Base-by-base conservation (phyloP, 495 filamentous ascomycete genomes). In the Aspergillus coremiiformis region DNA sequence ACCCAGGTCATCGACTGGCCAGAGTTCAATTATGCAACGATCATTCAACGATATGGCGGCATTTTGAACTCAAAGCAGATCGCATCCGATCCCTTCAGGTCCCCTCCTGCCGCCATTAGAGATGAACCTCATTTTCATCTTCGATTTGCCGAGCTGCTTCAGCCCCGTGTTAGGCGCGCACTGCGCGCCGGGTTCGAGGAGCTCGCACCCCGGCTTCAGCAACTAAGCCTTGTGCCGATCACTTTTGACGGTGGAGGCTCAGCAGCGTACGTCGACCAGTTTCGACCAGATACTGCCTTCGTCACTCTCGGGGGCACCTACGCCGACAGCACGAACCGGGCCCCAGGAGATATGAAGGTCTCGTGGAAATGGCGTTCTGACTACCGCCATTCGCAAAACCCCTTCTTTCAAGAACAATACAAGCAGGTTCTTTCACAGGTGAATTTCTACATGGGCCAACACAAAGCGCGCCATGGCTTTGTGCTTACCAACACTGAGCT, bases 301-400 rank as follows among this genome's bases (percentile, higher is more conserved):
- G 29, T 44, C 9, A 39, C 21, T 9, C 12, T 54, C 14, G 47
- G 51, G 8, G 47, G 24, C 0, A 48, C 9, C 43, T 48, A 24
- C 42, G 23, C 47, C 27, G 9, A 20, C 7, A 42, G 42, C 24
- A 15, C 44, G 5, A 62, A 58, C 17, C 44, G 52, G 21, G 52
- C 46, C 4, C 60, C 56, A 8, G 54, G 60, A 10, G 56, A 57
- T 9, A 17, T 59, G 32, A 59, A 57, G 39, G 48, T 57, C 5
- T 63, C 60, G 0, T 57, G 46, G 51, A 59, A 63, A 22, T 63
- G 54, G 54, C 17, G 15, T 22, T 50, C 32, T n/a, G 32, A 15
- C 6, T 44, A 30, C 14, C 33, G 42, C 7, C 21, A 26, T 29
- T 47, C 39, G 15, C 39, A 33, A 14, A 41, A 47, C 29, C 7